Evolutionary conservation across 2,329 filamentous ascomycete genomes (phyloP), one percentile per base, ranked within the genome.

Genomic region (Cytospora chrysosperma): DNA sequence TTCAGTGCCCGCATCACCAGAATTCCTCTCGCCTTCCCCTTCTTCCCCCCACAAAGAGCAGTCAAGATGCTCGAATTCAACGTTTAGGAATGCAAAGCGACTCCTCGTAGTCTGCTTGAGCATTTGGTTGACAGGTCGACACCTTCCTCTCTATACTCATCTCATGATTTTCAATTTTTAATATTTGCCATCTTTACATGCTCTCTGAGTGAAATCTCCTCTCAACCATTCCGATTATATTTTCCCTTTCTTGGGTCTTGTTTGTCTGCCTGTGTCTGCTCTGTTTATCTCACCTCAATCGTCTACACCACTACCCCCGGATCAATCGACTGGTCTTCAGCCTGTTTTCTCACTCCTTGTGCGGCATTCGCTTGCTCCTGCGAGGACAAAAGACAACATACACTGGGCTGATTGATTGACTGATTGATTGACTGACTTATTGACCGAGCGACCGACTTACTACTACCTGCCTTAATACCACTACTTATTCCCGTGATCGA

Each of bases 31-130:
- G 67, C 71, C 72, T 69, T 70, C 67, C 67, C 69, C 69, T 75
- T 76, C 9, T 74, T 74, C 72, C 72, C 70, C 75, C 75, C 79
- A 80, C 79, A 83, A 80, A 79, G 76, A 79, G 75, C 76, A 75
- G 76, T 74, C 78, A 78, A 78, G 74, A 84, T 85, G 81, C 82
- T 82, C 79, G 79, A 78, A 75, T 79, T 71, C 72, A 76, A 75
- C 77, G 77, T 83, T 74, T 85, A 70, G 79, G 79, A 74, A 74
- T 75, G 73, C 70, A 77, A 78, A 79, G 79, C 82, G 81, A 81
- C 81, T 82, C 76, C 75, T 73, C 70, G 78, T 79, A 83, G 82
- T 84, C 81, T 82, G 82, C 82, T 83, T 77, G 72, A 72, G 69
- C 72, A 69, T 72, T 70, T 68, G 68, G 61, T 67, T 67, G 56